Conservation (phyloP, 768 basidiomycete genomes). For the Suillus bovinus region DNA sequence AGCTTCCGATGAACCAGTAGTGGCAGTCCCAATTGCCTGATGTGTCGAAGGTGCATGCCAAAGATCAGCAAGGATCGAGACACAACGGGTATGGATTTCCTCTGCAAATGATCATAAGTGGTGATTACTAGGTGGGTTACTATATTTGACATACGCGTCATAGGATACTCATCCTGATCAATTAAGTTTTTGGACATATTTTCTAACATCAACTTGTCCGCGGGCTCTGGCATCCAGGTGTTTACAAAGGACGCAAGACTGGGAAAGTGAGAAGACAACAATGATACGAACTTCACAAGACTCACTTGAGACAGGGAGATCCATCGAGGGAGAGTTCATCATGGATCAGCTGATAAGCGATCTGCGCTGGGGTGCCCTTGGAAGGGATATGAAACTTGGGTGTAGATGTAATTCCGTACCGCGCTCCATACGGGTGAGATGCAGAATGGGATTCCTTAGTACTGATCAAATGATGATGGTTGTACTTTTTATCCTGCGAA, state of each 20-base stretch:
- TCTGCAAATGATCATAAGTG: constrained; percentile 23
- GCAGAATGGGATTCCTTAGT: constrained; percentile 31
- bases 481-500: constrained; percentile 49
- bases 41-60: constrained; percentile 62
- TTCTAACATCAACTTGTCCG: constrained; percentile 58
- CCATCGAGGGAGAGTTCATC: constrained; percentile 64
- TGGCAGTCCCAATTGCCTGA: constrained; percentile 66
- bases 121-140: not conserved
- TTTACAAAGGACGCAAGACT: constrained; percentile 65
- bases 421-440: constrained; percentile 54
- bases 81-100: constrained; percentile 44
- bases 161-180: constrained; percentile 71
- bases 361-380: constrained; percentile 57
- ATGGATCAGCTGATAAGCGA: constrained; percentile 57
- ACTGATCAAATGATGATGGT: constrained; percentile 38
- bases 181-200: constrained; percentile 69
- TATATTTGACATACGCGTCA: constrained; percentile 39
- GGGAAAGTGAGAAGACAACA: constrained; percentile 7
- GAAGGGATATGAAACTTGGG: constrained; percentile 69
- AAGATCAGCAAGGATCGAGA: constrained; percentile 63
- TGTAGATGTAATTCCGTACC: constrained; percentile 65
- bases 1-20: constrained; percentile 70
- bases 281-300: not conserved
- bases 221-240: constrained; percentile 60
- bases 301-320: constrained; percentile 50